phyloP scores from a whole-genome alignment of 148 eudicot genomes.

The Heliosperma pusillum region DNA sequence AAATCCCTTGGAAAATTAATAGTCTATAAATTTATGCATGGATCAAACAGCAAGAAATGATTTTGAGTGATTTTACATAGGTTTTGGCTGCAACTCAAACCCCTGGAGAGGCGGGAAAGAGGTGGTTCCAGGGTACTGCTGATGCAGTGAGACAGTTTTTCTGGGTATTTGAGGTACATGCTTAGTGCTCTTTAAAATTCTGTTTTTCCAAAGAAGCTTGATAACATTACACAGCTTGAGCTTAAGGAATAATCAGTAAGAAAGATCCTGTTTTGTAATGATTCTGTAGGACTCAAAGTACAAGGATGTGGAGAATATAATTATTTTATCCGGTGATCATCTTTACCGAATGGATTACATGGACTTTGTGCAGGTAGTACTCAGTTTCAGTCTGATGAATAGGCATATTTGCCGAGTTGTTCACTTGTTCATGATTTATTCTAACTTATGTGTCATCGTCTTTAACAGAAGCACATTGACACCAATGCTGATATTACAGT shows the following conservation, averaged over 20 bases:
- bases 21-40: background rate
- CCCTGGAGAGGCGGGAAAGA: conserved; percentile 42
- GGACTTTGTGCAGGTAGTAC: conserved; percentile 69
- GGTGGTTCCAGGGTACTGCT: conserved; percentile 49
- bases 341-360: conserved; percentile 86
- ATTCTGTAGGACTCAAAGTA: conserved; percentile 58
- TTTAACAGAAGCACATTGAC: conserved; percentile 73
- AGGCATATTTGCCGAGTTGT: background rate
- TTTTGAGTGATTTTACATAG: conserved; percentile 15
- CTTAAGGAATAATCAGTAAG: background rate
- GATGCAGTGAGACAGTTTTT: conserved; percentile 46
- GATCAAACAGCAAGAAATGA: background rate
- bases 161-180: conserved; percentile 35
- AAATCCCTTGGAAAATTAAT: background rate
- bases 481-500: conserved; percentile 89
- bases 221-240: background rate
- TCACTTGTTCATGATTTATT: background rate
- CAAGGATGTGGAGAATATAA: conserved; percentile 62
- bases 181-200: background rate
- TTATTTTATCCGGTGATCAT: conserved; percentile 85
- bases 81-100: conserved; percentile 47
- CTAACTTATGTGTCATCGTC: background rate
- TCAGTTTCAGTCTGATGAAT: background rate
- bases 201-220: background rate
- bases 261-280: background rate